Base-by-base conservation (phyloP, 352 stramenopile genomes). In the Aphanomyces invadans region DNA sequence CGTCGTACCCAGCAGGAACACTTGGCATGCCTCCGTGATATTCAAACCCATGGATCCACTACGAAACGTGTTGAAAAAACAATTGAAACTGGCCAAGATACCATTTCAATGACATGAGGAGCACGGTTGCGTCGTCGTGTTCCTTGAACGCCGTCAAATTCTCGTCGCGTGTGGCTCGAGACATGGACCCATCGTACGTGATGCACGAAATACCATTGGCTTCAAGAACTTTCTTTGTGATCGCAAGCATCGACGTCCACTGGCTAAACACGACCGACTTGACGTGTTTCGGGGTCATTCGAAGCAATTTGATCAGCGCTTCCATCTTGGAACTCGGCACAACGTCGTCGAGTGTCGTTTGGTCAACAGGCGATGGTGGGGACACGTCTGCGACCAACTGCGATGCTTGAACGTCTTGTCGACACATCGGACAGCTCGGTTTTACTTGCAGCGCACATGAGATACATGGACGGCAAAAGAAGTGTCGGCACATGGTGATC, bases 191-290 rank as follows among this genome's bases (percentile, higher is more conserved):
- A 38, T 60, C 52, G 36, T 60, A 60, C 23, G n/a, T 9, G n/a
- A 60, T 46, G 52, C 7, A 32, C 7, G 31, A 21, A 21, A 60
- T 60, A 17, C n/a, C 52, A 21, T 31, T 21, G 31, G 31, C 52
- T 4, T 45, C 7, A 9, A 60, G 52, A 9, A 23, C 31, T 26
- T 39, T n/a, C n/a, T 60, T 45, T 7, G 36, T 60, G 7, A 60
- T 9, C 4, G 31, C 52, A 4, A 60, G 23, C 52, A 60, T 60
- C 7, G 52, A 60, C 31, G 52, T 60, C 52, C 52, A 60, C 23
- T 60, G 52, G 23, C 52, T 60, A 38, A 60, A 60, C 12, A 60
- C 52, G 36, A 60, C 36, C 52, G 52, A 60, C 52, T 60, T 60
- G 12, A 60, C 36, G 36, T 21, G 7, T 23, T 51, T 51, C 9